phyloP scores from a whole-genome alignment of 306 rosid species.

The Cicer yamashitae region DNA sequence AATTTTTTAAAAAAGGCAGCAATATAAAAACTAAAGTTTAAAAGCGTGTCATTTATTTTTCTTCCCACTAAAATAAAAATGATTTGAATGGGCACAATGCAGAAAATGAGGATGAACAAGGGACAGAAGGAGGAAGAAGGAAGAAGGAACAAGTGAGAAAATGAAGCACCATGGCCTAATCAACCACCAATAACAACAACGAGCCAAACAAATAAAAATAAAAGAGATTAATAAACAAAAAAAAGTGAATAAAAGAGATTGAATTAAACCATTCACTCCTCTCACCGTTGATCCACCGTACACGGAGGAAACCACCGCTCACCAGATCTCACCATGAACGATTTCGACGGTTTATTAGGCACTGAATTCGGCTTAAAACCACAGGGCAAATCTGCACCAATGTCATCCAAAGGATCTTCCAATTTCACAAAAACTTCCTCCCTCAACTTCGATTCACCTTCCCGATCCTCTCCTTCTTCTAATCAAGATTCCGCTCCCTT shows the following conservation, averaged over 20 bases:
- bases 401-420: slow-evolving; percentile 66
- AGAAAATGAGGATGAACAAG: neutral
- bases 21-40: neutral
- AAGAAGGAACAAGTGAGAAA: neutral
- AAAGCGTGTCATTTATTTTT: neutral
- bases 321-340: slow-evolving; percentile 63
- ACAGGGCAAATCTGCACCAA: slow-evolving; percentile 77
- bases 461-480: slow-evolving; percentile 58
- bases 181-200: neutral
- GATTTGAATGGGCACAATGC: neutral
- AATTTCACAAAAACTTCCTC: slow-evolving; percentile 42
- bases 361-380: slow-evolving; percentile 80
- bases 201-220: neutral
- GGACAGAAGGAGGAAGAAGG: neutral
- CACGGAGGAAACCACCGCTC: slow-evolving; percentile 40
- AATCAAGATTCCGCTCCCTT: slow-evolving; percentile 41
- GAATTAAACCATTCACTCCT: slow-evolving; percentile 10
- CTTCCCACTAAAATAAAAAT: neutral
- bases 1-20: no score
- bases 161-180: neutral
- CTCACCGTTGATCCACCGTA: slow-evolving; percentile 40
- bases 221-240: neutral
- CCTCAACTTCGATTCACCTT: slow-evolving; percentile 59
- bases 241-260: neutral
- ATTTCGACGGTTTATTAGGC: slow-evolving; percentile 82